Conservation (phyloP, 495 filamentous ascomycete species). For the Lasiosphaeria ovina region DNA sequence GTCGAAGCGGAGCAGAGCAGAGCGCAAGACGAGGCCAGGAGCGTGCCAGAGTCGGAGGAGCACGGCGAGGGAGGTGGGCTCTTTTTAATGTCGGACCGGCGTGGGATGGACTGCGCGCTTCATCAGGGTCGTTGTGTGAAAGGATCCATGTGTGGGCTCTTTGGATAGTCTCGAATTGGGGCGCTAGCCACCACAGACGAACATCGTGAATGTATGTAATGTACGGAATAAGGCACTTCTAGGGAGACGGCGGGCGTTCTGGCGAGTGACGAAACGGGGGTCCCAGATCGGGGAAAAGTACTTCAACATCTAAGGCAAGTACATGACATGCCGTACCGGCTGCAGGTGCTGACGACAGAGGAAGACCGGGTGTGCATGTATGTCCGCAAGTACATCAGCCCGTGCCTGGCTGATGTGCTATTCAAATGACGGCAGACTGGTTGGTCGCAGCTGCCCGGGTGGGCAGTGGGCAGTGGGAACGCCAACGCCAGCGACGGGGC, state of each 20-base stretch:
- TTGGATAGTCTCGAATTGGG: slow-evolving; percentile 22
- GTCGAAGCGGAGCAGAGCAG: not conserved
- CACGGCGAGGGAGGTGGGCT: slow-evolving; percentile 28
- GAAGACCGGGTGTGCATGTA: not conserved
- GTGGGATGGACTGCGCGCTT: slow-evolving; percentile 22
- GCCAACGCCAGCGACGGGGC: slow-evolving; percentile 23
- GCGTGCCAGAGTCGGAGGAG: slow-evolving; percentile 25
- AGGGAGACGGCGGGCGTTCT: not conserved
- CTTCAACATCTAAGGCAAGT: not conserved
- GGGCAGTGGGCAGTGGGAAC: not conserved
- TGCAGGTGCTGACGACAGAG: slow-evolving; percentile 5
- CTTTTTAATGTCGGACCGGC: slow-evolving; percentile 30
- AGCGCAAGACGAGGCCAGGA: slow-evolving; percentile 17
- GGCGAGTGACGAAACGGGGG: slow-evolving; percentile 29
- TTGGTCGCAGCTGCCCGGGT: slow-evolving; percentile 12
- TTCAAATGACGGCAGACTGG: slow-evolving; percentile 13
- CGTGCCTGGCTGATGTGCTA: slow-evolving; percentile 2
- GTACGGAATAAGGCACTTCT: slow-evolving; percentile 1
- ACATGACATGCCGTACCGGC: slow-evolving; percentile 18
- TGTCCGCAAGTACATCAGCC: slow-evolving; percentile 3
- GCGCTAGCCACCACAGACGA: slow-evolving; percentile 20
- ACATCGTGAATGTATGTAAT: not conserved
- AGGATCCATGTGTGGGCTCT: slow-evolving; percentile 13
- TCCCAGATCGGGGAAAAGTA: slow-evolving; percentile 22
- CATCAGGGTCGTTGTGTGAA: slow-evolving; percentile 17